Evolutionary conservation across 148 eudicot genomes (phyloP).

Genomic region (Bassia scoparia): DNA sequence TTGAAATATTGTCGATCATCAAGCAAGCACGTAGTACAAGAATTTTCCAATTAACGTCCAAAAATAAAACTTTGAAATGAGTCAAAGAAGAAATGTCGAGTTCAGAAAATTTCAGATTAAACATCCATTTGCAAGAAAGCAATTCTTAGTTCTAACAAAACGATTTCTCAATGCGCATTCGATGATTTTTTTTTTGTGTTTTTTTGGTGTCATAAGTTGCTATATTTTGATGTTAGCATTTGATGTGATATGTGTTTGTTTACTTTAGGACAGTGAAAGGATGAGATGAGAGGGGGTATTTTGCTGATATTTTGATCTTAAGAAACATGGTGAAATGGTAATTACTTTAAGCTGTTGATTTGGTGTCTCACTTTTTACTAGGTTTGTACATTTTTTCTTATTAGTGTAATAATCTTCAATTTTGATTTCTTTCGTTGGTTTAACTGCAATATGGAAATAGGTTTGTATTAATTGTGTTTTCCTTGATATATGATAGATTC

Average conservation of each 20-base stretch:
- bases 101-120: conserved; percentile 32
- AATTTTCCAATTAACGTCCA: too few relatives aligned
- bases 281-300: conserved; percentile 96
- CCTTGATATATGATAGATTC: conserved; percentile 44
- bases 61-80: neutral
- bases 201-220: neutral
- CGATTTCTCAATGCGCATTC: conserved; percentile 11
- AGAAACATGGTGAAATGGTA: conserved; percentile 94
- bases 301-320: conserved; percentile 88
- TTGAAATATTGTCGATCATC: too few relatives aligned
- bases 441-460: conserved; percentile 6
- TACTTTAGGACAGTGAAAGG: conserved; percentile 77
- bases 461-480: conserved; percentile 14
- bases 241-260: conserved; percentile 15
- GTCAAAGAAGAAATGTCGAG: conserved; percentile 39
- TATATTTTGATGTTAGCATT: conserved; percentile 24
- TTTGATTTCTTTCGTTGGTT: conserved; percentile 5
- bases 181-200: neutral
- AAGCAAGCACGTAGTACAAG: too few relatives aligned
- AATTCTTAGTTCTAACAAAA: conserved; percentile 20
- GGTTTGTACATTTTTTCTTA: neutral
- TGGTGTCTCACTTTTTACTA: neutral
- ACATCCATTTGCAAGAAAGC: conserved; percentile 20
- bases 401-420: neutral
- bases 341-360: neutral